A percentile compares a stretch with the other conserved stretches of the same genome.
phyloP scores from a whole-genome alignment of 768 basidiomycete genomes.

The Kwoniella dendrophila region DNA sequence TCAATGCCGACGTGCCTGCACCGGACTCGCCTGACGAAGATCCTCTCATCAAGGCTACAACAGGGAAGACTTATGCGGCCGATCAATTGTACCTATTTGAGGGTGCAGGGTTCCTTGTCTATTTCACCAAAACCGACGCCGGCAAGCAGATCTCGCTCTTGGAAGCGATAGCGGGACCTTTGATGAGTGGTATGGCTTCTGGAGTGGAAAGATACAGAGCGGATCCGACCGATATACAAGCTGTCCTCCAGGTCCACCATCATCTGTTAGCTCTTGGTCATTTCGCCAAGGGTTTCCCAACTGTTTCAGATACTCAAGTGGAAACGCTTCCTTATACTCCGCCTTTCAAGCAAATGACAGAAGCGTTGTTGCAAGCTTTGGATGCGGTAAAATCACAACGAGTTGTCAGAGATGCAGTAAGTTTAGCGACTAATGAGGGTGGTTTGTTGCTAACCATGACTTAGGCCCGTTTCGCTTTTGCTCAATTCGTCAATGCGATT shows the following conservation, averaged over 20 bases:
- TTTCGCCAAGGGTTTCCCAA: constrained; percentile 94
- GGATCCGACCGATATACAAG: constrained; percentile 68
- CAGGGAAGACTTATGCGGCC: constrained; percentile 72
- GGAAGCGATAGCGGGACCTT: constrained; percentile 75
- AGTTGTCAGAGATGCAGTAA: constrained; percentile 87
- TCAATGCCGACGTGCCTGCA: constrained; percentile 76
- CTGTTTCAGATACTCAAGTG: constrained; percentile 69
- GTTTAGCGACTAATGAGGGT: constrained; percentile 43
- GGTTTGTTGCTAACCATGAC: constrained; percentile 18
- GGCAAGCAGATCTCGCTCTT: constrained; percentile 66
- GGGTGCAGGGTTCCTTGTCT: constrained; percentile 79
- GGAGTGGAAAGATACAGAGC: constrained; percentile 62
- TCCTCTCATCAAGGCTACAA: constrained; percentile 73
- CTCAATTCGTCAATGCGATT: constrained; percentile 84
- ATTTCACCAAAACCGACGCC: constrained; percentile 67
- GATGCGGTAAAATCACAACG: constrained; percentile 85
- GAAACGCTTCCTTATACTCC: constrained; percentile 63
- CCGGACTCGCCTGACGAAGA: constrained; percentile 68
- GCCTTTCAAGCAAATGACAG: constrained; percentile 81
- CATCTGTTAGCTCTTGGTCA: constrained; percentile 91
- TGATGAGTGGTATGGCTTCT: constrained; percentile 68
- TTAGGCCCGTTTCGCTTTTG: constrained; percentile 89
- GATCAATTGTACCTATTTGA: constrained; percentile 95
- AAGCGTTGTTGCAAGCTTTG: constrained; percentile 81
- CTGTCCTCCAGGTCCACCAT: constrained; percentile 88